Base-by-base conservation (phyloP, 1,284 basidiomycete genomes). In the Xerocomus minutiporus region DNA sequence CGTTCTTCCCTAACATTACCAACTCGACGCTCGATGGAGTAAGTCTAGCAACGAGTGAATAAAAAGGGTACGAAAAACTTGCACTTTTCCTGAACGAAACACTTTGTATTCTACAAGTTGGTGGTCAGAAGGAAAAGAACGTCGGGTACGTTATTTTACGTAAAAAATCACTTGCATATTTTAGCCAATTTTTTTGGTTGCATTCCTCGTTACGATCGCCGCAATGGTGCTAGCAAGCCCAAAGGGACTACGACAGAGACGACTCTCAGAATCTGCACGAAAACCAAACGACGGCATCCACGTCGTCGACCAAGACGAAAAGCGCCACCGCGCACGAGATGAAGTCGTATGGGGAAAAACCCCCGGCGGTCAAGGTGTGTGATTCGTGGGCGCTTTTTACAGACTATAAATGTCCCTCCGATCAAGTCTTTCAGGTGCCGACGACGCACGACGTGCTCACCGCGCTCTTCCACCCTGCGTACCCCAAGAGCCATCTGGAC, bases 391-490 rank as follows among this genome's bases (percentile, higher is more conserved):
- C 25, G 15, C 25, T 38, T 17, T 38, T 51, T 28, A 1, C 25
- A 28, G 12, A 13, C 6, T 29, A 42, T 54, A 35, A 25, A 35
- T 36, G 26, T 39, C 32, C 8, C 35, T 35, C 23, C 31, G 58
- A 67, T 20, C 20, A 20, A 94, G 94, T 97, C 11, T 99, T 99
- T 69, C 82, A 84, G 50, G 94, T 98, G 35, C 96, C 96, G 8
- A 89, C 92, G 40, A 99, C 97, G 0, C 92, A 97, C 67, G 93
- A 97, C 68, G 93, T 98, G 54, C 71, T 99, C 54, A 93, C 93
- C 4, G 88, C 89, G 7, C 79, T 99, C 25, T 91, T 97, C 66
- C 83, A 94, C 66, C 97, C 95, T 3, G 77, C 83, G 5, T 86
- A 91, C 62, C 88, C 88, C 4, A 97, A 97, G 69, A 95, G 93